Percentiles rank a stretch among this genome's conserved stretches.
These are phyloP conservation scores for Sporisorium iseilematis-ciliati DNA, from an alignment of 1,284 basidiomycete genomes.

Conservation along the genomic window DNA sequence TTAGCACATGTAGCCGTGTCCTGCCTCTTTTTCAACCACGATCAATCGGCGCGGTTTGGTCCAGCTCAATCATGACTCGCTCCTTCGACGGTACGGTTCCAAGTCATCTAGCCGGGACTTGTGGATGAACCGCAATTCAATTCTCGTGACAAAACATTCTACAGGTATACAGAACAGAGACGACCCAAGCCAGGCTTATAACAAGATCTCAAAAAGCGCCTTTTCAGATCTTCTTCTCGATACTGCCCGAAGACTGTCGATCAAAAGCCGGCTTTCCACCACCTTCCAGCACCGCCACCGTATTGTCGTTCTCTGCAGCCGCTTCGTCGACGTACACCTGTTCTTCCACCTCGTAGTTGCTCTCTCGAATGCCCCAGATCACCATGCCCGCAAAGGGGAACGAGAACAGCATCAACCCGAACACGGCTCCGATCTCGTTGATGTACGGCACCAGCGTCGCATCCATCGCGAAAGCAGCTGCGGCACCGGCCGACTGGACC, in stretches of 20 bases:
- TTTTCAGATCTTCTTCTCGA: constrained; percentile 37
- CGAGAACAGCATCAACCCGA: constrained; percentile 35
- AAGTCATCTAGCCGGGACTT: too few relatives aligned
- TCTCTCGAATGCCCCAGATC: constrained; percentile 27
- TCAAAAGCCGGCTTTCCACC: constrained; percentile 21
- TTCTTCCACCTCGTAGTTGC: constrained; percentile 41
- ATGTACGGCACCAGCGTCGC: constrained; percentile 31
- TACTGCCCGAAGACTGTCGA: constrained; percentile 30
- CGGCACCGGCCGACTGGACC: constrained; percentile 57
- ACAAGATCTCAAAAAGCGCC: too few relatives aligned
- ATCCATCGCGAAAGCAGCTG: constrained; percentile 54
- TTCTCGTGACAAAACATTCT: constrained; percentile 2
- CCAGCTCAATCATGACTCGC: too few relatives aligned
- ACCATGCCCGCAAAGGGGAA: constrained; percentile 30
- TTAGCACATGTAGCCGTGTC: too few relatives aligned
- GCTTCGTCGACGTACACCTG: constrained; percentile 33
- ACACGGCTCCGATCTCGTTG: constrained; percentile 42
- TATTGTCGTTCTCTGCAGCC: constrained; percentile 27
- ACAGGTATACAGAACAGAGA: background rate
- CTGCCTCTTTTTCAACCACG: too few relatives aligned
- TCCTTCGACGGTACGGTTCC: too few relatives aligned
- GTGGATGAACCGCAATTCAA: background rate
- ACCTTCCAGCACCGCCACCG: constrained; percentile 27
- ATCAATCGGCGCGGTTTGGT: too few relatives aligned
- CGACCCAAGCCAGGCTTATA: too few relatives aligned